These are phyloP conservation scores for Ascochyta fabae DNA, from an alignment of 2,329 filamentous ascomycete genomes.

Conservation along the genomic window DNA sequence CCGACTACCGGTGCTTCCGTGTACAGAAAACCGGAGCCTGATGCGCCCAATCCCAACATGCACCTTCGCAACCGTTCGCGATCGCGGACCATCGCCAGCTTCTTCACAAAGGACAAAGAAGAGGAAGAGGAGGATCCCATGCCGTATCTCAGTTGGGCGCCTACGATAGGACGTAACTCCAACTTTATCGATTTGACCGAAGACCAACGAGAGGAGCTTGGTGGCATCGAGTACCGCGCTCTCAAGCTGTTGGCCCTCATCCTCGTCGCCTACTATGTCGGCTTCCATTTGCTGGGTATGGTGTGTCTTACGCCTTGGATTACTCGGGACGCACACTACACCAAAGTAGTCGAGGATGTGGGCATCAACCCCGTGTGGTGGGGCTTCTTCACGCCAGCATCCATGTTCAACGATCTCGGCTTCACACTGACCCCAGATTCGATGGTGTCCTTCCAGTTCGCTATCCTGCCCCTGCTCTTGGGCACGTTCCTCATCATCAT, in stretches of 20 bases:
- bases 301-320: conserved; percentile 84
- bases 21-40: conserved; percentile 26
- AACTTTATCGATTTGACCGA: conserved; percentile 87
- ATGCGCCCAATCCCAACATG: conserved; percentile 25
- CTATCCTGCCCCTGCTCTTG: conserved; percentile 76
- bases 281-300: conserved; percentile 80
- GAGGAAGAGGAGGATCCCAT: conserved; percentile 62
- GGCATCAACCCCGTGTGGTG: conserved; percentile 81
- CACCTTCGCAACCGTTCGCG: conserved; percentile 38
- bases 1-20: conserved; percentile 41
- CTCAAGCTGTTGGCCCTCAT: conserved; percentile 84
- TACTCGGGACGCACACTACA: conserved; percentile 65
- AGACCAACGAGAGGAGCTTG: conserved; percentile 91
- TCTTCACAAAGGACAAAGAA: conserved; percentile 64
- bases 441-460: conserved; percentile 85
- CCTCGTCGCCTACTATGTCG: conserved; percentile 78
- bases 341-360: conserved; percentile 63
- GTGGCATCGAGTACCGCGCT: conserved; percentile 94
- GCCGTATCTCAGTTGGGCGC: conserved; percentile 93
- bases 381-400: conserved; percentile 86
- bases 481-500: conserved; percentile 89
- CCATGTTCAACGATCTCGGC: conserved; percentile 93
- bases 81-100: conserved; percentile 63
- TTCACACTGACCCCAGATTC: conserved; percentile 92
- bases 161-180: conserved; percentile 91